Conservation (phyloP, 73 alveolate species). For the Uronychia setigera region DNA sequence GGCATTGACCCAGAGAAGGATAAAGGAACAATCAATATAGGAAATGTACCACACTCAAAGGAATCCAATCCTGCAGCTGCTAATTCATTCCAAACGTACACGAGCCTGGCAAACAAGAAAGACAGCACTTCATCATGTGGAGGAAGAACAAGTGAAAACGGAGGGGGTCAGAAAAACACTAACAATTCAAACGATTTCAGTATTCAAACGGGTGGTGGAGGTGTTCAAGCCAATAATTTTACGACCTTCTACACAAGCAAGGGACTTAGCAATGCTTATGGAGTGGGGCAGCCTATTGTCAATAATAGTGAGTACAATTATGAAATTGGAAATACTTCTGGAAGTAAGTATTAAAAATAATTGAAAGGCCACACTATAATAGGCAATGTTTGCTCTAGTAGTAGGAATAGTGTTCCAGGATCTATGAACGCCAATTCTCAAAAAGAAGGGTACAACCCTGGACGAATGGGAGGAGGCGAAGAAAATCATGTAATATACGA, state of each 20-base stretch:
- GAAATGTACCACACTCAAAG: background rate
- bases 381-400: background rate
- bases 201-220: background rate
- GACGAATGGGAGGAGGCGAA: background rate
- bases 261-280: background rate
- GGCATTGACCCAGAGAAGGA: background rate
- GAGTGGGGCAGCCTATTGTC: background rate
- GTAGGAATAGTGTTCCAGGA: background rate
- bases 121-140: background rate
- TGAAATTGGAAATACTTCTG: background rate
- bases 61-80: background rate
- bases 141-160: background rate
- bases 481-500: background rate
- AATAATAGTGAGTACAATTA: background rate
- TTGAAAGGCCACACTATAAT: background rate
- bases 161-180: background rate
- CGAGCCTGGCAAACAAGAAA: conserved; percentile 1
- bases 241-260: conserved; percentile 1
- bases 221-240: background rate
- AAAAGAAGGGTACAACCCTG: background rate
- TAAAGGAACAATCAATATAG: background rate
- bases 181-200: background rate
- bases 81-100: background rate
- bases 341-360: background rate
- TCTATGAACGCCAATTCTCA: background rate